These are phyloP conservation scores for Chenopodium album DNA, from an alignment of 148 eudicot species.

Conservation along the genomic window DNA sequence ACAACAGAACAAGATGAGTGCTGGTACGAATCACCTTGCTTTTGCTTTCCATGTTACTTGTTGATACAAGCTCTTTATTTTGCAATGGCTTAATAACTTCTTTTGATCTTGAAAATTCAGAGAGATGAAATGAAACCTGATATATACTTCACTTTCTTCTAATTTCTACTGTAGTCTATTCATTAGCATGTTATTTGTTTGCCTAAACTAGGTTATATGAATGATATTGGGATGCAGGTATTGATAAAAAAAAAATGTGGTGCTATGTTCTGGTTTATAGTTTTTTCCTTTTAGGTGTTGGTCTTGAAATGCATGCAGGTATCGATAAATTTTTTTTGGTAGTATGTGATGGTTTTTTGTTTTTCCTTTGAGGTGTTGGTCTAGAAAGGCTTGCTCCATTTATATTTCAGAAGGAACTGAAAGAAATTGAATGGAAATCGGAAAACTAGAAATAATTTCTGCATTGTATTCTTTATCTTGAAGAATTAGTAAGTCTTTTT, in stretches of 20 bases:
- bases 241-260: not conserved
- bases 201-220: not conserved
- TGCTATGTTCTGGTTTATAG: not conserved
- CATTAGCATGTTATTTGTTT: not conserved
- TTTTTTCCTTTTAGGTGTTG: not conserved
- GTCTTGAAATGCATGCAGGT: not conserved
- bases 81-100: not conserved
- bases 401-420: not conserved
- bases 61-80: not conserved
- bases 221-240: not conserved
- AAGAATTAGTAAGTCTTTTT: too few species aligned
- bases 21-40: not conserved
- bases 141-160: too few species aligned
- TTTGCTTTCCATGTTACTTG: not conserved
- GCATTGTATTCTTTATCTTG: not conserved
- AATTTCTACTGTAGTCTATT: not conserved
- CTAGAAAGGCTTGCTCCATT: not conserved
- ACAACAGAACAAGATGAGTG: constrained; percentile 4
- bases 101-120: not conserved
- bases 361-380: not conserved
- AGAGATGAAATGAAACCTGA: not conserved
- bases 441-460: not conserved
- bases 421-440: not conserved
- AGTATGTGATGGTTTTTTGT: constrained; percentile 1
- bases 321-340: not conserved